Conservation (phyloP, 1,139 yeast species). For the Geotrichum macrosporum region DNA sequence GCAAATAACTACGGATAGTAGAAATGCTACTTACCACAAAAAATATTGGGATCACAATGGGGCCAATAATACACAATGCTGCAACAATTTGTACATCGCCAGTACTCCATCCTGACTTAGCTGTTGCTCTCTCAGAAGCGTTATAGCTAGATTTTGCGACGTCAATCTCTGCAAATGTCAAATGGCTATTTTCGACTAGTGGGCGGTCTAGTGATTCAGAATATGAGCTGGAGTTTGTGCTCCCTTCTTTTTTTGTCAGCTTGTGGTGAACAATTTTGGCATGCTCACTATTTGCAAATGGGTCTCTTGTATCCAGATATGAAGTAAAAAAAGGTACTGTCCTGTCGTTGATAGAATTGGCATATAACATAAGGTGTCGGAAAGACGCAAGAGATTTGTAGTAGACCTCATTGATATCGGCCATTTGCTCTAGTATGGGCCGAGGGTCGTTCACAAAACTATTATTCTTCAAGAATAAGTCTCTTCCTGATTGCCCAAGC, state of each 20-base stretch:
- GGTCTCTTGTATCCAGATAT: conserved; percentile 46
- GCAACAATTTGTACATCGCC: conserved; percentile 23
- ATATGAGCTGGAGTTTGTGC: neutral
- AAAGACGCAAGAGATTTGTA: conserved; percentile 55
- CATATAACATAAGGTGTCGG: conserved; percentile 54
- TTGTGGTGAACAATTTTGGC: conserved; percentile 25
- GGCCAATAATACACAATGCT: conserved; percentile 25
- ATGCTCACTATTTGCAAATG: conserved; percentile 39
- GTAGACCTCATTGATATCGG: conserved; percentile 52
- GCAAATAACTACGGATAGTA: conserved; percentile 27
- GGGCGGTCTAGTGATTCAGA: neutral
- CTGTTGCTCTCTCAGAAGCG: neutral
- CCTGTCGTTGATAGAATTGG: conserved; percentile 74
- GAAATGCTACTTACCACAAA: conserved; percentile 28
- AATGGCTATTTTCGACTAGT: conserved; percentile 14
- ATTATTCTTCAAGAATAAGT: conserved; percentile 58
- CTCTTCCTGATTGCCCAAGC: conserved; percentile 70
- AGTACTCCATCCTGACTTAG: conserved; percentile 15
- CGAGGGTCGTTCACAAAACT: conserved; percentile 32
- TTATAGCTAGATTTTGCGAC: conserved; percentile 27
- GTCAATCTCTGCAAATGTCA: conserved; percentile 28
- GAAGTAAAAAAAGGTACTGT: conserved; percentile 56
- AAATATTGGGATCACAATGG: conserved; percentile 30
- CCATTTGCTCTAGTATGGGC: conserved; percentile 45
- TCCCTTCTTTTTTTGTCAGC: conserved; percentile 2